Percentiles rank a stretch among this genome's conserved stretches.
phyloP scores from a whole-genome alignment of 768 basidiomycete genomes.

The Arthromyces matolae region DNA sequence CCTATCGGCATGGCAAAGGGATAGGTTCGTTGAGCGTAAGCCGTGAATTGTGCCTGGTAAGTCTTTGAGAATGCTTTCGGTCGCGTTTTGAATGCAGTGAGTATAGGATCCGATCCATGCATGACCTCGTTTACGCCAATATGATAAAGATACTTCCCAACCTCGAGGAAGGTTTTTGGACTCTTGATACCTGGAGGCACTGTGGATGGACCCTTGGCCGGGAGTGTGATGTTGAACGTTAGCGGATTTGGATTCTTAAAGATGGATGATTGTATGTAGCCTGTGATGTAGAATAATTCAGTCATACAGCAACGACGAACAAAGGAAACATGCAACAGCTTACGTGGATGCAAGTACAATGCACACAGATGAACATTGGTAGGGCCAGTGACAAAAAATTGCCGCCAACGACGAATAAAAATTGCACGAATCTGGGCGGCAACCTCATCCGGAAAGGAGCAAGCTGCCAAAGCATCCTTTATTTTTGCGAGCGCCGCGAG shows the following conservation, averaged over 20 bases:
- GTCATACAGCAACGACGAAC: neutral
- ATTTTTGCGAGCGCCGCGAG: constrained; percentile 26
- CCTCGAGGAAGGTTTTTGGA: constrained; percentile 24
- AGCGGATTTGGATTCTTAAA: constrained; percentile 27
- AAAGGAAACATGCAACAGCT: neutral
- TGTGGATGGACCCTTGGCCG: constrained; percentile 13
- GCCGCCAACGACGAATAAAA: constrained; percentile 22
- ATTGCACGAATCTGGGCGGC: constrained; percentile 25
- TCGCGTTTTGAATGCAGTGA: constrained; percentile 17
- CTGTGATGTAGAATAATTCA: too few relatives aligned
- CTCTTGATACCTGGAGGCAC: constrained; percentile 20
- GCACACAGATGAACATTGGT: constrained; percentile 27
- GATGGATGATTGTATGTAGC: constrained; percentile 21
- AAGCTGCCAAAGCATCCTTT: constrained; percentile 14
- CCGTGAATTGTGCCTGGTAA: constrained; percentile 23
- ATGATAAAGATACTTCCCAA: constrained; percentile 18
- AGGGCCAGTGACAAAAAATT: constrained; percentile 27
- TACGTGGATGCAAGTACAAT: constrained; percentile 32
- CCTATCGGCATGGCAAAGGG: constrained; percentile 22
- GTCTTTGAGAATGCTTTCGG: constrained; percentile 12
- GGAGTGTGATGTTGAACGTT: constrained; percentile 20
- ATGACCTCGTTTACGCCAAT: constrained; percentile 18
- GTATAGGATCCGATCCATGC: constrained; percentile 15
- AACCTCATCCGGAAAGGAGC: constrained; percentile 16
- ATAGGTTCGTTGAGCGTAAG: constrained; percentile 23